phyloP scores from a whole-genome alignment of 2,329 filamentous ascomycete genomes.

The Claviceps monticola region DNA sequence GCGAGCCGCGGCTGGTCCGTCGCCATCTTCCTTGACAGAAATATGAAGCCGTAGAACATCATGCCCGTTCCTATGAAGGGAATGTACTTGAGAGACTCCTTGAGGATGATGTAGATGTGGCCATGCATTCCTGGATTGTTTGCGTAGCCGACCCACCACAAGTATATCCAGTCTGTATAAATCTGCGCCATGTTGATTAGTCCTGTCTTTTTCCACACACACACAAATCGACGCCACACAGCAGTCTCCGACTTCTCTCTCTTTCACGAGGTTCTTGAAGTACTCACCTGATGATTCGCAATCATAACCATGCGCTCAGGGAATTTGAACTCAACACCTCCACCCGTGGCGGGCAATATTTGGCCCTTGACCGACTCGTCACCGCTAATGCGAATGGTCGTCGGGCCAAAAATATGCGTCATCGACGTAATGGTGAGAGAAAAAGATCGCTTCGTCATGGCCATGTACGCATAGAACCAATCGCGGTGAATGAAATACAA shows the following conservation, averaged over 20 bases:
- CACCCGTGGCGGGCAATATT: conserved; percentile 54
- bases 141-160: conserved; percentile 90
- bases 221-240: not conserved
- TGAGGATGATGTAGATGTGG: conserved; percentile 79
- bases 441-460: conserved; percentile 74
- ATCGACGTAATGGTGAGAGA: conserved; percentile 64
- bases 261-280: not conserved
- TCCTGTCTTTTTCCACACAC: not conserved
- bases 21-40: conserved; percentile 80
- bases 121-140: conserved; percentile 64
- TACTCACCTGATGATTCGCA: conserved; percentile 66
- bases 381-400: conserved; percentile 67
- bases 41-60: conserved; percentile 82
- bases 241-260: conserved; percentile 5
- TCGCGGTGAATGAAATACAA: conserved; percentile 64
- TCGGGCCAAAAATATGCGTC: conserved; percentile 81
- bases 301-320: conserved; percentile 72
- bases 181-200: conserved; percentile 30
- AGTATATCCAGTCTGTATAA: conserved; percentile 83
- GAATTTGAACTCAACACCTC: conserved; percentile 63
- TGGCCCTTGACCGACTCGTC: conserved; percentile 68
- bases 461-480: conserved; percentile 76
- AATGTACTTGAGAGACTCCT: conserved; percentile 72
- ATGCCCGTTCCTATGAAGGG: conserved; percentile 70
- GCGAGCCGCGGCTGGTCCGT: conserved; percentile 64